Base-by-base conservation (phyloP, 1,139 yeast species). In the Citeromyces hawaiiensis region DNA sequence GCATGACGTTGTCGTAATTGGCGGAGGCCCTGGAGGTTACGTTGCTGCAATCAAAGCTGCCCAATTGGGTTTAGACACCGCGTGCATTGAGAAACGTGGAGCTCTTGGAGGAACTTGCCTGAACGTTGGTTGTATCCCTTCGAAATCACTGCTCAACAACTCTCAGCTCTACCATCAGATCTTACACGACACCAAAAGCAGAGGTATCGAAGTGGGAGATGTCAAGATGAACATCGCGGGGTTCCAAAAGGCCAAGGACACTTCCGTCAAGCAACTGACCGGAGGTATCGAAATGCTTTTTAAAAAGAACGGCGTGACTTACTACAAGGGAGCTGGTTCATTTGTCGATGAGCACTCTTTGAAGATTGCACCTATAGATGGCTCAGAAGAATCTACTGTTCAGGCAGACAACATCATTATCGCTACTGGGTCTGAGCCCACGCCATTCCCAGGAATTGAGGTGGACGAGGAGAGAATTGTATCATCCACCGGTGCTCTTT, bases 1-100 rank as follows among this genome's bases (percentile, higher is more conserved):
- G 60, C 93, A 85, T 59, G 98, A 91, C 56, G 76, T 88, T 44
- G 94, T 88, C 42, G 86, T 93, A 51, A 83, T 93, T 56, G 99
- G 99, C 51, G 98, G 96, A 54, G 99, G 99, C 44, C 99, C 99
- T 49, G 99, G 97, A 62, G 99, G 99, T 47, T 83, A 83, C 57
- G 94, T 93, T 50, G 97, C 97, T 43, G 98, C 99, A 56, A 93
- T 93, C 61, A 88, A 86, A 64, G 96, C 96, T 43, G 98, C 98
- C 40, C 99, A 93, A 68, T 71, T 87, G 46, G 97, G 97, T 33
- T 71, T 72, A 52, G 80, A 87, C 62, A 86, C 96, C 43, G 98
- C 96, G 36, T 91, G 98, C 74, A 70, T 93, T 49, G 98, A 93
- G 63, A 87, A 86, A 68, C 81, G 98, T 64, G 99, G 98, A 36